phyloP scores from a whole-genome alignment of 2,329 filamentous ascomycete genomes.

The Emericellopsis cladophorae region DNA sequence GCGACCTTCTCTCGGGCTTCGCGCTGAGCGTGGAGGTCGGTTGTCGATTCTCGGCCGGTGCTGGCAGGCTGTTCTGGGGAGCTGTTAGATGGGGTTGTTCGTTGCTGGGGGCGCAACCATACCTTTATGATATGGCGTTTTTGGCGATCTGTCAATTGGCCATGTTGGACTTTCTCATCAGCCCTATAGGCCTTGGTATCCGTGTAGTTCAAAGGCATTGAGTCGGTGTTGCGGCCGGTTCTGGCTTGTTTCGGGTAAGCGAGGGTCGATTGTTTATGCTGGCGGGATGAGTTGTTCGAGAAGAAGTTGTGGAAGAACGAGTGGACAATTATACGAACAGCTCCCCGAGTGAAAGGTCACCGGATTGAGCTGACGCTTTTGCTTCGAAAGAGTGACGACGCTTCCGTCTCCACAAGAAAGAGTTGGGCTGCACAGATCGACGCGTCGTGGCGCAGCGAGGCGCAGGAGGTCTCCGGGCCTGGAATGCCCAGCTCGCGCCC shows the following conservation, averaged over 20 bases:
- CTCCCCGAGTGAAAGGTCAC: neutral
- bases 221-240: constrained; percentile 12
- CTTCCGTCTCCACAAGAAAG: constrained; percentile 1
- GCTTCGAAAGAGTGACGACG: constrained; percentile 3
- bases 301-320: neutral
- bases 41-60: constrained; percentile 16
- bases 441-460: constrained; percentile 2
- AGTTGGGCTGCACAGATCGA: neutral
- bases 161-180: constrained; percentile 21
- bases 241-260: neutral
- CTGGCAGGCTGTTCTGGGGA: constrained; percentile 21
- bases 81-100: neutral
- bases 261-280: neutral
- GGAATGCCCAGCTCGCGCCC: neutral
- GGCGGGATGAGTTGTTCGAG: neutral
- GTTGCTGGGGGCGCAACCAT: constrained; percentile 3
- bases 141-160: constrained; percentile 20
- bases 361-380: neutral
- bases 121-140: constrained; percentile 23
- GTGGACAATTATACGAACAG: neutral
- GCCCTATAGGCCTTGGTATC: constrained; percentile 25
- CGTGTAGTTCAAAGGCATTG: constrained; percentile 20
- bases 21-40: constrained; percentile 9
- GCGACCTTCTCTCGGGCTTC: constrained; percentile 20
- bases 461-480: neutral